A percentile compares a stretch with the other conserved stretches of the same genome.
These are phyloP conservation scores for Geotrichum citri-aurantii DNA, from an alignment of 1,139 yeast genomes.

Conservation along the genomic window DNA sequence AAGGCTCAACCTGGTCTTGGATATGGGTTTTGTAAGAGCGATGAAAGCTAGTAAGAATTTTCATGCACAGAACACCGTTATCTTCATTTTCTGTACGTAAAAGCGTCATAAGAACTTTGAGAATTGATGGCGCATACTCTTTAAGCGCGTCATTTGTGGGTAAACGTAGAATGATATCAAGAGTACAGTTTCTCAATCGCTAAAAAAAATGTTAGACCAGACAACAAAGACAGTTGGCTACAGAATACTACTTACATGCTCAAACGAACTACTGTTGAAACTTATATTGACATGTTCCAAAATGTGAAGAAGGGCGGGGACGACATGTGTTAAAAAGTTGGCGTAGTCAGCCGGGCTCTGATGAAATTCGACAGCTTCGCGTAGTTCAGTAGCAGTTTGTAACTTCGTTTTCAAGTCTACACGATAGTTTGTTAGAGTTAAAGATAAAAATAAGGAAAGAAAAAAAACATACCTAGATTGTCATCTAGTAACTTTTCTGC, in stretches of 20 bases:
- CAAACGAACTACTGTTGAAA: conserved; percentile 37
- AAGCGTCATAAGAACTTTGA: conserved; percentile 55
- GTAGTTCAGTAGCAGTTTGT: conserved; percentile 67
- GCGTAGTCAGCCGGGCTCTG: conserved; percentile 77
- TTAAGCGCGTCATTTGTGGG: conserved; percentile 80
- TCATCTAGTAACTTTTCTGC: conserved; percentile 24
- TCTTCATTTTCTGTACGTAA: conserved; percentile 84
- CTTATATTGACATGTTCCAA: conserved; percentile 70
- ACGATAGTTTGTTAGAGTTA: conserved; percentile 15
- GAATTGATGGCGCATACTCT: conserved; percentile 58
- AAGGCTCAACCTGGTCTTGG: conserved; percentile 65
- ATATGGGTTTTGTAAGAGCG: conserved; percentile 69
- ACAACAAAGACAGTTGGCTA: neutral
- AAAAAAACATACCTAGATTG: conserved; percentile 19
- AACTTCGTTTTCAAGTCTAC: conserved; percentile 55
- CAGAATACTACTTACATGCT: conserved; percentile 28
- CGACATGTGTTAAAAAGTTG: conserved; percentile 29
- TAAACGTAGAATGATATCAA: conserved; percentile 77
- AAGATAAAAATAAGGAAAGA: neutral
- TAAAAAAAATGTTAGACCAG: conserved; percentile 17
- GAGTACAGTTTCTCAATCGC: conserved; percentile 61
- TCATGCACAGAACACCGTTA: conserved; percentile 88
- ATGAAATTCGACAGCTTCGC: conserved; percentile 80
- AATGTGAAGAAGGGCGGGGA: conserved; percentile 37
- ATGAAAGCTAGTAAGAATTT: conserved; percentile 81